These are phyloP conservation scores for Paramyrothecium roridum DNA, from an alignment of 2,329 filamentous ascomycete species.

Conservation along the genomic window DNA sequence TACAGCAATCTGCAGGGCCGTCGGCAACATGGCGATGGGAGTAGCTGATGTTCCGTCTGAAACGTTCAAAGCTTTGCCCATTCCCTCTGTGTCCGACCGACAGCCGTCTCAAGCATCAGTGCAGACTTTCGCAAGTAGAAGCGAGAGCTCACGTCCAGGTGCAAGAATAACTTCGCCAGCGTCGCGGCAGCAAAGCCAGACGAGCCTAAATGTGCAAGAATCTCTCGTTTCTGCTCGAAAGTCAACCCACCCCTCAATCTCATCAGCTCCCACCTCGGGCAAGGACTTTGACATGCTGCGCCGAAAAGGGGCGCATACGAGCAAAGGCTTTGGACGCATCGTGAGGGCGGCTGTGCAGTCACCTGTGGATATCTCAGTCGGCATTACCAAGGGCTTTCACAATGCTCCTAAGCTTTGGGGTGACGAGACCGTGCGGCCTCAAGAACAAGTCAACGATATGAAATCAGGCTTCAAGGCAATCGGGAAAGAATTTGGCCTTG, in stretches of 20 bases:
- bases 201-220: not conserved
- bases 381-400: slow-evolving; percentile 77
- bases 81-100: not conserved
- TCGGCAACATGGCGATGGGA: slow-evolving; percentile 6
- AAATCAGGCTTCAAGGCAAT: slow-evolving; percentile 72
- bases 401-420: slow-evolving; percentile 82
- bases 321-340: slow-evolving; percentile 65
- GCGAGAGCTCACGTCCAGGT: not conserved
- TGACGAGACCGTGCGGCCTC: slow-evolving; percentile 71
- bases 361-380: slow-evolving; percentile 78
- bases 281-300: slow-evolving; percentile 4
- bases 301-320: slow-evolving; percentile 32
- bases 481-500: slow-evolving; percentile 70
- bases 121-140: not conserved
- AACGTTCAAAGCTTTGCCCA: slow-evolving; percentile 3
- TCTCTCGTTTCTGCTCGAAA: not conserved
- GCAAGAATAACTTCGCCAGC: not conserved
- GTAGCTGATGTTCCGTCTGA: slow-evolving; percentile 6
- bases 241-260: not conserved
- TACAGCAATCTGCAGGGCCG: not conserved
- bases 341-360: slow-evolving; percentile 70
- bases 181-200: slow-evolving; percentile 1
- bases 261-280: not conserved
- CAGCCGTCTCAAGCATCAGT: not conserved
- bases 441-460: slow-evolving; percentile 72